Evolutionary conservation across 169 alveolate genomes (phyloP), one percentile per base, ranked within the genome.

Genomic region (Plasmodium knowlesi): DNA sequence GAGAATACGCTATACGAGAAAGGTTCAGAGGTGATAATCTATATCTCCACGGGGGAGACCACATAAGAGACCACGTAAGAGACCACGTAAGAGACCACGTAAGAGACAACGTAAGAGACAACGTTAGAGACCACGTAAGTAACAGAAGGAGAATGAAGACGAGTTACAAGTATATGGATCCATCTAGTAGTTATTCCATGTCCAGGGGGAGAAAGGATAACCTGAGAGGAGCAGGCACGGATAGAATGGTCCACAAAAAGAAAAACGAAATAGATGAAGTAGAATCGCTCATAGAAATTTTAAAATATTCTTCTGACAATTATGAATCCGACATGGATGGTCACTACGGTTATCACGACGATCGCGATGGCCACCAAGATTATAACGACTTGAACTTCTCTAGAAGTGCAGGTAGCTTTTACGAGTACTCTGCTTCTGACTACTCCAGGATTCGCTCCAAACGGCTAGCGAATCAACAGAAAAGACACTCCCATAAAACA

Each of bases 271-370:
- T 8, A 10, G 34, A 76, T 2, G 93, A 84, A n/a, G 93, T 84
- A 10, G 93, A 84, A 25, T 84, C 93, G 4, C 61, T 84, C 5
- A 25, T 84, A 8, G 93, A 84, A 50, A 84, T 84, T 4, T 32
- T 84, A 14, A 84, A 84, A 50, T 84, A 84, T 10, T 73, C 85
- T 5, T 84, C 93, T 0, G 93, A 73, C 5, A 46, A 6, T 71
- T 46, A 14, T 5, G 79, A 54, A 5, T 5, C 53, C 5, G 57
- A 72, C n/a, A 5, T 22, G 61, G 41, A 32, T 32, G 39, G 39
- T 32, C 3, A 32, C 3, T 1, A 32, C 39, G 39, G 39, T 3
- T 32, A 32, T 32, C 5, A 32, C 39, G 39, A 3, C 39, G 39
- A 3, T 32, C 3, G 3, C 3, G 39, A 32, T 3, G 39, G 39